phyloP scores from a whole-genome alignment of 208 protist species.

The Endotrypanum monterogeii region DNA sequence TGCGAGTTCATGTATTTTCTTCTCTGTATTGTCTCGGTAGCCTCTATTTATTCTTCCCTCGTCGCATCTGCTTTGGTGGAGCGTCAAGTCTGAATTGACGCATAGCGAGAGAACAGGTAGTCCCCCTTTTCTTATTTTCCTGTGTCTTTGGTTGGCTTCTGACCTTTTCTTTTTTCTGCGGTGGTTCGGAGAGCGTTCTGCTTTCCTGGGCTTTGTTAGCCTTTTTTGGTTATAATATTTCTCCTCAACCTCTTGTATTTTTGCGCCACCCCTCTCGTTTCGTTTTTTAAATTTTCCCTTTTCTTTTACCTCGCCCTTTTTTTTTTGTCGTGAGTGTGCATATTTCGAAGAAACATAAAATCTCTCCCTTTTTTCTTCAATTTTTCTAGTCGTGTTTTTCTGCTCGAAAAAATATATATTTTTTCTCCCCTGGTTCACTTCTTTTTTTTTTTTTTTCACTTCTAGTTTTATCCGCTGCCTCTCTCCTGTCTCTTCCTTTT shows the following conservation, averaged over 20 bases:
- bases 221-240: background rate
- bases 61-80: too few species aligned
- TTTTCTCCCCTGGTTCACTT: constrained; percentile 12
- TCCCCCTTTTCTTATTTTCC: too few species aligned
- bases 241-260: background rate
- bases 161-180: background rate
- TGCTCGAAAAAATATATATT: too few species aligned
- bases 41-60: background rate
- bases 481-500: background rate
- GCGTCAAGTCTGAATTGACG: too few species aligned
- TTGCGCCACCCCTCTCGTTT: constrained; percentile 9
- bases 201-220: background rate
- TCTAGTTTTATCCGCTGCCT: background rate
- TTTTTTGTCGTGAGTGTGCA: background rate
- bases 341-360: background rate
- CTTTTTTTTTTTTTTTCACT: background rate
- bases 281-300: background rate
- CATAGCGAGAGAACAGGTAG: too few species aligned
- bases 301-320: background rate
- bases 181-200: background rate
- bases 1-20: background rate
- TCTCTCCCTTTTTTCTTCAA: background rate
- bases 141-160: background rate
- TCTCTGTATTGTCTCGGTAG: background rate
- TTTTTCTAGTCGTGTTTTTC: background rate